Base-by-base conservation (phyloP, 768 basidiomycete species). In the Amanita brunnescens region DNA sequence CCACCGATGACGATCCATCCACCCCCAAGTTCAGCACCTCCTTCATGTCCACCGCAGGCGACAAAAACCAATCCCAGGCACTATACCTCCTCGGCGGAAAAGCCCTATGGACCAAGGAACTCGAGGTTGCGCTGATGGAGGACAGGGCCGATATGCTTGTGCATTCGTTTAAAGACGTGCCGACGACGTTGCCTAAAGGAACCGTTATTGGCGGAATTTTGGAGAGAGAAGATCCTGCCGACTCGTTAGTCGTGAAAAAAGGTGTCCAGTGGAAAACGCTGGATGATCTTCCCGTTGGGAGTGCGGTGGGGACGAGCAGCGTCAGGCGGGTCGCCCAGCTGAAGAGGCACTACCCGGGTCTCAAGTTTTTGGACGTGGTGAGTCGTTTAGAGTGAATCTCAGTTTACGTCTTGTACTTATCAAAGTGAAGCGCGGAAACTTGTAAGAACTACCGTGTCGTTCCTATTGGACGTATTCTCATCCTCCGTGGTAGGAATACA, bases 241-340 rank as follows among this genome's bases (percentile, higher is more conserved):
- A 99, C 61, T 85, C 85, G 45, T 64, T 99, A 49, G 88, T 98
- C 32, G 83, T 95, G 49, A 91, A 87, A 70, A 68, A 77, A 47
- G 93, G 87, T 3, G 62, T 67, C 48, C 53, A 54, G 5, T 94
- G 85, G 76, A 87, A 76, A 63, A 75, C 63, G 1, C 67, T 99
- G 43, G 84, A 83, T 29, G 94, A 97, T 29, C 62, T 98, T 37
- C 93, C 95, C 1, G 77, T 77, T 10, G 93, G 92, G 8, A 87
- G 84, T 58, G 86, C 94, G 7, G 81, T 99, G n/a, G 96, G 96
- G 12, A 97, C 96, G 39, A 91, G 91, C 59, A 93, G 90, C 66
- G 91, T 99, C 29, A 77, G 96, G 46, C 71, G 96, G 53, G 84
- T 95, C 24, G 95, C 96, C 6, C 94, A 97, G 65, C 64, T 98